Evolutionary conservation across 1,284 basidiomycete genomes (phyloP), one percentile per base, ranked within the genome.

Genomic region (Tilletia walkeri): DNA sequence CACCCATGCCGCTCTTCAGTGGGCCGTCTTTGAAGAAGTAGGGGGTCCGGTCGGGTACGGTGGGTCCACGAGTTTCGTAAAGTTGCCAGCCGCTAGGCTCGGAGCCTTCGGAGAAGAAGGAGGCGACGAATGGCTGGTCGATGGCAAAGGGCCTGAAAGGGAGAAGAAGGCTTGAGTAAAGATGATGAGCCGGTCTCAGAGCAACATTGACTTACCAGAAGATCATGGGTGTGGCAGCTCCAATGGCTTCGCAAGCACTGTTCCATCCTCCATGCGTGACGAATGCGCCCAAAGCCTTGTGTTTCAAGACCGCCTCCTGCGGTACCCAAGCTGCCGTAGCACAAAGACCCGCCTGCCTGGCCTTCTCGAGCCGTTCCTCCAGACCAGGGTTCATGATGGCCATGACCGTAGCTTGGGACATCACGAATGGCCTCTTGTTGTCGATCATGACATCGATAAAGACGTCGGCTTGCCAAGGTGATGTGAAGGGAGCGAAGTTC

Each of bases 191-290:
- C 24, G 24, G 24, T 1, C 50, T 53, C 50, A 53, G 24, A 30
- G 24, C 24, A 30, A 30, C 24, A 30, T 30, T 30, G 24, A 49
- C 54, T 56, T 24, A 56, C 54, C 54, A 56, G 24, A 24, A 30
- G 54, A 56, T 34, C 54, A 56, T 20, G 20, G 54, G 54, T 34
- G 34, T 24, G 4, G 54, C 34, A 20, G 20, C 12, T 5, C 20
- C 54, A 5, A 56, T 34, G 20, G 54, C 24, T 24, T 56, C 54
- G 54, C 54, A 56, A 14, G 34, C 14, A 24, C 54, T 56, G 54
- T 56, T 56, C 54, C 54, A 56, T 12, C 54, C 54, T n/a, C 54
- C 54, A 24, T 56, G 54, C 16, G 54, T 56, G 54, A 56, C 12
- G 34, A 56, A 56, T 20, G 34, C 54, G 24, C 20, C 54, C n/a